Conservation (phyloP, 2,329 filamentous ascomycete species). For the Calonectria fujianensis region DNA sequence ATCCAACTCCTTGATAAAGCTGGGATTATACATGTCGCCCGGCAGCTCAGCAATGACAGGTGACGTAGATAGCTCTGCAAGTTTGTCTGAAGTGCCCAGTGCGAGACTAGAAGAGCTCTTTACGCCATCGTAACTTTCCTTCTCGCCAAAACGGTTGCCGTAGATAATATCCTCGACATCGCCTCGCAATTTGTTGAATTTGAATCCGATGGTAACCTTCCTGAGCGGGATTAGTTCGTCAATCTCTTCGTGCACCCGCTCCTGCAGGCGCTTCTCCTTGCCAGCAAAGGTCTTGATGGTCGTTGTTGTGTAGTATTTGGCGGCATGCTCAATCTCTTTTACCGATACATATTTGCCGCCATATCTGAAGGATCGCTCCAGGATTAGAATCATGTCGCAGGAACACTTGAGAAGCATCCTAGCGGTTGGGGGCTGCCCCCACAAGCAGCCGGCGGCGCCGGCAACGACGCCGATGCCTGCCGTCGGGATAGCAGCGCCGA, state of each 20-base stretch:
- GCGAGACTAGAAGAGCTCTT: slow-evolving; percentile 45
- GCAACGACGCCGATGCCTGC: slow-evolving; percentile 48
- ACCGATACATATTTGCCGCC: slow-evolving; percentile 53
- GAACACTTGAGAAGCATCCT: slow-evolving; percentile 54
- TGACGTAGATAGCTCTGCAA: slow-evolving; percentile 34
- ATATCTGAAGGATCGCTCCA: slow-evolving; percentile 51
- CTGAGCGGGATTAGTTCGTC: slow-evolving; percentile 51
- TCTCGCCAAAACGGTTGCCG: slow-evolving; percentile 46
- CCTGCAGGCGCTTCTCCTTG: slow-evolving; percentile 49
- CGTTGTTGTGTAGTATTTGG: slow-evolving; percentile 49
- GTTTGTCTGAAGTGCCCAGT: background rate
- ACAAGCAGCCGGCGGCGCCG: slow-evolving; percentile 45
- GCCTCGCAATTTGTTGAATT: slow-evolving; percentile 50
- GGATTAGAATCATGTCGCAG: slow-evolving; percentile 53
- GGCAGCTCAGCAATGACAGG: slow-evolving; percentile 42
- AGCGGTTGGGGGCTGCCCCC: slow-evolving; percentile 47
- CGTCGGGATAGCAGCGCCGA: slow-evolving; percentile 49
- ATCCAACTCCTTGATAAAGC: slow-evolving; percentile 2
- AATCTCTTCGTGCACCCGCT: slow-evolving; percentile 53
- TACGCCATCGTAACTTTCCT: slow-evolving; percentile 41
- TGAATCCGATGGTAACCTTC: slow-evolving; percentile 49
- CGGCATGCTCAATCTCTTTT: slow-evolving; percentile 53
- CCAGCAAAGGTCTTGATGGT: slow-evolving; percentile 48
- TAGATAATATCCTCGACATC: slow-evolving; percentile 49
- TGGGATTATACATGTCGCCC: slow-evolving; percentile 14